Conservation (phyloP, 768 basidiomycete genomes). For the Brasilioporus rufonigricans region DNA sequence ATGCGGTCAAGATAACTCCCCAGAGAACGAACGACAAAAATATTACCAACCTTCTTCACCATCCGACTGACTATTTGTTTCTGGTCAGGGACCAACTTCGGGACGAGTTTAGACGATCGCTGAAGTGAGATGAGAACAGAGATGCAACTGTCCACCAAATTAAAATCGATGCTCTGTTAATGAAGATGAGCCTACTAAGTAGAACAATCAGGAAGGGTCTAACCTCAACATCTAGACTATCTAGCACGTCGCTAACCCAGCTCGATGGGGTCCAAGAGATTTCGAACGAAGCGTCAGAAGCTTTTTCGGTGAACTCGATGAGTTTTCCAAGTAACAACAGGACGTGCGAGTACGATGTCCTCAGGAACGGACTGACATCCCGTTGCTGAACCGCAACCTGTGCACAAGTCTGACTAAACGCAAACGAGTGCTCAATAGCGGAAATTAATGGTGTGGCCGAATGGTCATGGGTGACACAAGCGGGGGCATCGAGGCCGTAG, state of each 20-base stretch:
- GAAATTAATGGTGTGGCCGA: slow-evolving; percentile 50
- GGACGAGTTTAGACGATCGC: slow-evolving; percentile 46
- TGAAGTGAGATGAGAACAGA: slow-evolving; percentile 56
- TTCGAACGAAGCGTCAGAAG: slow-evolving; percentile 21
- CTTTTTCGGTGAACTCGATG: slow-evolving; percentile 39
- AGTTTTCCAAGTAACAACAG: slow-evolving; percentile 53
- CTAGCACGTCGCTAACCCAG: slow-evolving; percentile 62
- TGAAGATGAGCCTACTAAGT: slow-evolving; percentile 1
- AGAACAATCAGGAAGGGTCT: slow-evolving; percentile 6
- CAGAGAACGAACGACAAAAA: not conserved
- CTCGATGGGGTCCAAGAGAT: slow-evolving; percentile 58
- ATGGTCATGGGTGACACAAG: slow-evolving; percentile 25
- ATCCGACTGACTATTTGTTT: slow-evolving; percentile 56
- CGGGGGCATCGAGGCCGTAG: slow-evolving; percentile 47
- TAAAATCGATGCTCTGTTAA: slow-evolving; percentile 49
- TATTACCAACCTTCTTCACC: slow-evolving; percentile 44
- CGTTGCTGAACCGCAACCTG: slow-evolving; percentile 32
- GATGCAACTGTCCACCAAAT: slow-evolving; percentile 61
- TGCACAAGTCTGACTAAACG: slow-evolving; percentile 47
- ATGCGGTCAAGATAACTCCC: slow-evolving; percentile 1
- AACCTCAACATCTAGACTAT: slow-evolving; percentile 57
- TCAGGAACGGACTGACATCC: slow-evolving; percentile 33
- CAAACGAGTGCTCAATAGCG: slow-evolving; percentile 52
- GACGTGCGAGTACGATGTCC: slow-evolving; percentile 52
- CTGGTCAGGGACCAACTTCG: slow-evolving; percentile 53